Conservation (phyloP, 2,329 filamentous ascomycete species). For the Apiospora sp. region DNA sequence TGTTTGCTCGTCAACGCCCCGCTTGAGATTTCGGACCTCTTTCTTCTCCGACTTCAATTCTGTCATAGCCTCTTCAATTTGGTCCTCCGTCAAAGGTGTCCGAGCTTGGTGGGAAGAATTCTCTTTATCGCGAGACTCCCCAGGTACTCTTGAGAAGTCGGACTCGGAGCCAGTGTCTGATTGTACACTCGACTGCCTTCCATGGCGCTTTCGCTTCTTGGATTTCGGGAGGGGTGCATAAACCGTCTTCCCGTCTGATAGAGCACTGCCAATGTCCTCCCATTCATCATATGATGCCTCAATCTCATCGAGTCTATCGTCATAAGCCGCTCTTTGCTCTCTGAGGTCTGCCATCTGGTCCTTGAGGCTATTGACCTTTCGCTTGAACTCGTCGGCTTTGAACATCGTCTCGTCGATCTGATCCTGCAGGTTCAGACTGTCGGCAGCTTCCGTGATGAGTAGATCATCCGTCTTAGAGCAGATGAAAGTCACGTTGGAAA, state of each 20-base stretch:
- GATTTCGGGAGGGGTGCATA: conserved; percentile 36
- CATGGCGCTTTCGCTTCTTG: conserved; percentile 52
- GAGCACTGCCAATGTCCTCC: conserved; percentile 39
- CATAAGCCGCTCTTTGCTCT: conserved; percentile 23
- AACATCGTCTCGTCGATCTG: conserved; percentile 34
- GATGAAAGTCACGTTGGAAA: conserved; percentile 62
- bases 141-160: not conserved
- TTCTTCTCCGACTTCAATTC: conserved; percentile 44
- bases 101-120: conserved; percentile 41
- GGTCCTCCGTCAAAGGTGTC: conserved; percentile 48
- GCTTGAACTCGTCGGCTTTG: conserved; percentile 37
- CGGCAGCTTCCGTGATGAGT: conserved; percentile 37
- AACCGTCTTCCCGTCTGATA: conserved; percentile 49
- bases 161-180: conserved; percentile 38
- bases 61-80: conserved; percentile 46
- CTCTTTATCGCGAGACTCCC: conserved; percentile 36
- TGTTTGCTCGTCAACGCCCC: conserved; percentile 61
- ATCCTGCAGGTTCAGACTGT: conserved; percentile 47
- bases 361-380: not conserved
- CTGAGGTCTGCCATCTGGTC: not conserved
- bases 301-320: conserved; percentile 50
- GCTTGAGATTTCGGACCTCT: conserved; percentile 56
- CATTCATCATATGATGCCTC: conserved; percentile 44
- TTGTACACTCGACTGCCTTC: conserved; percentile 36
- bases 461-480: conserved; percentile 38